Evolutionary conservation across 352 stramenopile species (phyloP).

Genomic region (Pythium scleroteichum): DNA sequence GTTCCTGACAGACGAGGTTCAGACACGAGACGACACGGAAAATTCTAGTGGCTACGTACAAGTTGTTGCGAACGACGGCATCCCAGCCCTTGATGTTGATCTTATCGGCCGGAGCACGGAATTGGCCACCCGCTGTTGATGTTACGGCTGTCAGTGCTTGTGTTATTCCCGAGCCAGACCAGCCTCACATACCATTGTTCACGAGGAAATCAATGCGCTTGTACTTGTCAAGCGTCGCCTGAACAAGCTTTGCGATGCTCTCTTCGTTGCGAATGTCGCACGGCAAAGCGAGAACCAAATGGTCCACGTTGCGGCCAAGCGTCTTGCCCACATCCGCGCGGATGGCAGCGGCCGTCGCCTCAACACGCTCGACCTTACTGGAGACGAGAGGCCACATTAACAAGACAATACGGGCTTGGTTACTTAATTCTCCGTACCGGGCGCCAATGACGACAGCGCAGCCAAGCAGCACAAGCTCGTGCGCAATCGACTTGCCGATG

Average conservation of each 20-base stretch:
- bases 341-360: conserved; percentile 53
- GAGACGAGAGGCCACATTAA: no score
- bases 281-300: conserved; percentile 40
- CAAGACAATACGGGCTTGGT: no score
- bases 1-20: conserved; percentile 30
- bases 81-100: conserved; percentile 89
- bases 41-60: no score
- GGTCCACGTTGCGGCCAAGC: conserved; percentile 23
- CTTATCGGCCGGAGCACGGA: conserved; percentile 83
- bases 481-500: conserved; percentile 74
- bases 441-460: conserved; percentile 71
- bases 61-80: conserved; percentile 91
- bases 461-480: conserved; percentile 69
- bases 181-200: conserved; percentile 76
- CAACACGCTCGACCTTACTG: conserved; percentile 57
- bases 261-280: conserved; percentile 71
- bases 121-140: conserved; percentile 83
- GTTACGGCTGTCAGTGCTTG: neutral
- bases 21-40: neutral
- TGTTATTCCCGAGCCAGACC: neutral
- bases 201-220: conserved; percentile 88
- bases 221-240: conserved; percentile 63
- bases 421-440: conserved; percentile 32
- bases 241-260: conserved; percentile 63
- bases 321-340: conserved; percentile 37